Evolutionary conservation across 2,329 filamentous ascomycete species (phyloP).

Genomic region (Fusarium vanettenii): DNA sequence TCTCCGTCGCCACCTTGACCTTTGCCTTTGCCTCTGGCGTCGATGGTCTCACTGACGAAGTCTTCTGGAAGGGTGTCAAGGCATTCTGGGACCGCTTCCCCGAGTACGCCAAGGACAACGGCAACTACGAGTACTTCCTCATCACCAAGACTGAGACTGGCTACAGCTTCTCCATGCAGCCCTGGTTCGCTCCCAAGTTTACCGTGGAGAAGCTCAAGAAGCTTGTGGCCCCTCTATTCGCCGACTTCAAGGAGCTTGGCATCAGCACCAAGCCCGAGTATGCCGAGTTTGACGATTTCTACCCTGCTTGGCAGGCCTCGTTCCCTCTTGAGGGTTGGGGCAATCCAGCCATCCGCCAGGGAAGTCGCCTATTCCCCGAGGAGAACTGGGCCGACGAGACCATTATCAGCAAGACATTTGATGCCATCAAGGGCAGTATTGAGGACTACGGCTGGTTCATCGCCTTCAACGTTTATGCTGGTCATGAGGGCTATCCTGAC

Average conservation of each 20-base stretch:
- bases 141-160: conserved; percentile 39
- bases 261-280: conserved; percentile 41
- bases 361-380: conserved; percentile 27
- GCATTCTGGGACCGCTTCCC: conserved; percentile 39
- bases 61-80: conserved; percentile 46
- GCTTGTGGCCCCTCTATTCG: conserved; percentile 52
- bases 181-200: conserved; percentile 43
- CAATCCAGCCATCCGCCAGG: conserved; percentile 41
- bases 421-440: conserved; percentile 23
- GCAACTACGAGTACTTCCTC: conserved; percentile 43
- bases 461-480: conserved; percentile 25
- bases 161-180: conserved; percentile 47
- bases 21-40: conserved; percentile 41
- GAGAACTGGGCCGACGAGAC: conserved; percentile 26
- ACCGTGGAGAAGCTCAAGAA: conserved; percentile 10
- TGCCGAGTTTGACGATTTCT: conserved; percentile 39
- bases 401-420: conserved; percentile 15
- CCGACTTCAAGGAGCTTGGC: conserved; percentile 46
- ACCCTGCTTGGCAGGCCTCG: conserved; percentile 40
- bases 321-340: conserved; percentile 42
- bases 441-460: conserved; percentile 29
- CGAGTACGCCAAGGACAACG: conserved; percentile 39
- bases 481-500: conserved; percentile 19
- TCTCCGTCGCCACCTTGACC: conserved; percentile 45
- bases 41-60: conserved; percentile 33